Base-by-base conservation (phyloP, 1,284 basidiomycete species). In the Tilletia walkeri region DNA sequence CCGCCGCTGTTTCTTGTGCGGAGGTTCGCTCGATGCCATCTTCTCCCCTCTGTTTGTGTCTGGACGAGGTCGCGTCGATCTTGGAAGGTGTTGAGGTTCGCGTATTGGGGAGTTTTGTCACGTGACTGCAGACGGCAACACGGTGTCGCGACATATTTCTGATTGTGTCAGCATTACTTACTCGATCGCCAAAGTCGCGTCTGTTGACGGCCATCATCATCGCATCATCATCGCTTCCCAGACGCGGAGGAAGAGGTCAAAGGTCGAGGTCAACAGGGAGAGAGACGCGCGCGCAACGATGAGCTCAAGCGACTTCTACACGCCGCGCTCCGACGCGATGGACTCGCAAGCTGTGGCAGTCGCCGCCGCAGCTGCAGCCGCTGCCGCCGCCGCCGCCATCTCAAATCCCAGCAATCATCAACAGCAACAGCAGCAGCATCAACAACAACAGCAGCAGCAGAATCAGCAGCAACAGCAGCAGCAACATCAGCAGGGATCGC, bases 1-100 rank as follows among this genome's bases (percentile, higher is more conserved):
- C 20, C 50, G 16, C 20, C 50, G 50, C 50, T 53, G 50, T 24
- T 24, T 53, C 50, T 53, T 53, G 50, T 53, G 50, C 50, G 50
- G 10, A 18, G 50, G 50, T 18, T 53, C 50, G 16, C 18, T 53
- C 18, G 18, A 6, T 24, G 7, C 50, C 50, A 53, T 53, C 24
- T 30, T 30, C 24, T 30, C 24, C 24, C 24, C 24, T 30, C 24
- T 30, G 24, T 30, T 30, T 30, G n/a, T 30, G 24, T 30, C 2
- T 30, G 24, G 24, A 30, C 24, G 24, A 30, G 24, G 24, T 30
- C 24, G 24, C 24, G 24, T 30, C 24, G 1, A 30, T 30, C 24
- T 30, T 30, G 24, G 24, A 30, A 30, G 24, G 24, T 30, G 24
- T 30, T 30, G 24, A 2, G 24, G 7, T 18, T 18, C 50, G 41